Evolutionary conservation across 441 rosid species (phyloP), one percentile per base, ranked within the genome.

Genomic region (Manihot esculenta): DNA sequence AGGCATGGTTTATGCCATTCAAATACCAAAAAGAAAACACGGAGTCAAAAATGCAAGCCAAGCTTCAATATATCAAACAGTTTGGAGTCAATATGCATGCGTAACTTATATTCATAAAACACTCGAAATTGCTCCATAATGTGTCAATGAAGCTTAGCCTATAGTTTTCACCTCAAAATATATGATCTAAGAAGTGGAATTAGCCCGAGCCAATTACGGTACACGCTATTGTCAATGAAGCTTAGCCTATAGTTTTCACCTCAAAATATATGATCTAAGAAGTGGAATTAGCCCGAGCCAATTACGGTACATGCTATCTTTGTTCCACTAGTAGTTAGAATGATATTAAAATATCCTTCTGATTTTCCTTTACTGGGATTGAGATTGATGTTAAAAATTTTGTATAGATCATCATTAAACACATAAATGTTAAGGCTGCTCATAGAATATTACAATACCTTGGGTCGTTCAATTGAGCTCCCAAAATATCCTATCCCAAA

Each of bases 401-500:
- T 21, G 12, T 27, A 9, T 13, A 27, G 24, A 65, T 65, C 20
- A 26, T 65, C 49, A 41, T 3, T 65, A 24, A 61, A 35, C 27
- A 44, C 35, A 47, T 26, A 24, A 49, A 27, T 26, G 30, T 11
- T 12, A 60, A 33, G 63, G 66, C 51, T 70, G 61, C 61, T n/a
- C n/a, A n/a, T n/a, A 33, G 48, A 17, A 69, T 58, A 69, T 72
- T 59, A 48, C 56, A 44, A 58, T 87, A 92, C 96, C 97, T 90
- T 94, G 60, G 99, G 99, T 76, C 89, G 84, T 60, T 79, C 71
- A 86, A 90, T 87, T 11, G 88, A 80, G 78, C 84, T 92, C 72
- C 97, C 97, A 78, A 86, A 84, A 82, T 87, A 92, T 80, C 97
- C 99, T 60, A 94, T 79, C 17, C 97, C 97, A 76, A 94, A 94